Conservation (phyloP, 2,329 filamentous ascomycete species). For the Penicillium fuscoglaucum region DNA sequence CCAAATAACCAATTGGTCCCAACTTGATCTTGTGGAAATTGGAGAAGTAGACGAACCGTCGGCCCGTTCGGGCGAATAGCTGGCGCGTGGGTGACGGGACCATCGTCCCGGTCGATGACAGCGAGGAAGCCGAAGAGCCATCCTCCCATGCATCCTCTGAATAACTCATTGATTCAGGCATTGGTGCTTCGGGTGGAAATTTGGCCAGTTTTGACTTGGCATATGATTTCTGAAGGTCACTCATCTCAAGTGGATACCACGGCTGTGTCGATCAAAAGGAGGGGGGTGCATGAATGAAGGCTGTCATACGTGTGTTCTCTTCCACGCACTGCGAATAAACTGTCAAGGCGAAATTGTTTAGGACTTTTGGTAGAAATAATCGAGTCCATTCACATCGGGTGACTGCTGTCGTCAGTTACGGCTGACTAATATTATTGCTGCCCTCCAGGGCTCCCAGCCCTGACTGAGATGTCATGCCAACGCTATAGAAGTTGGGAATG, state of each 20-base stretch:
- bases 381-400: neutral
- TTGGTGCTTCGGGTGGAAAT: constrained; percentile 58
- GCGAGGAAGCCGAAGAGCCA: constrained; percentile 76
- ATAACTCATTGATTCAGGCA: constrained; percentile 44
- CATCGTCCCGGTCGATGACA: constrained; percentile 89
- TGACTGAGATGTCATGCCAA: neutral
- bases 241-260: constrained; percentile 56
- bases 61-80: constrained; percentile 66
- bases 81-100: constrained; percentile 73
- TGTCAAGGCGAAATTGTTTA: neutral
- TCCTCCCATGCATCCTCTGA: constrained; percentile 49
- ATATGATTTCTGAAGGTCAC: constrained; percentile 76
- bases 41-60: constrained; percentile 54
- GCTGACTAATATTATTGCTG: constrained; percentile 1
- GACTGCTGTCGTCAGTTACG: neutral
- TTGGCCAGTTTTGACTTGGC: constrained; percentile 71
- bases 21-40: neutral
- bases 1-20: neutral
- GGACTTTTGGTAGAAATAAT: neutral
- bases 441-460: neutral
- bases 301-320: neutral
- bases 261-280: constrained; percentile 5
- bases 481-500: neutral
- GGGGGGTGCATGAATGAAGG: neutral
- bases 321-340: too few relatives aligned